Evolutionary conservation across 1,139 yeast genomes (phyloP), one percentile per base, ranked within the genome.

Genomic region (Scheffersomyces quercinus): DNA sequence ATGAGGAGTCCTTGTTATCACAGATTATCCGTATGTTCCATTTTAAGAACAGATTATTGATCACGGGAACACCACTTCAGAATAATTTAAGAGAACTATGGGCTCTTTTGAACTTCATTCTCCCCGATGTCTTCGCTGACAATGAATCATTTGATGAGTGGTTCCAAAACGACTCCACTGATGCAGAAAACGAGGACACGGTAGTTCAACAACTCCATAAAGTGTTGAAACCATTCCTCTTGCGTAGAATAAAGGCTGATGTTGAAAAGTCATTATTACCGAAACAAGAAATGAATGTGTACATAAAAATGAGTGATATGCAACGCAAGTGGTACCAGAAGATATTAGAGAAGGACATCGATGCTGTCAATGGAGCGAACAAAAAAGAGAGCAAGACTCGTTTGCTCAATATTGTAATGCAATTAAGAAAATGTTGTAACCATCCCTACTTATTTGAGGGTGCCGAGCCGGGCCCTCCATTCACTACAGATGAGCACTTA

Each of bases 381-480:
- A 85, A 85, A 55, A 77, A 82, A 48, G 95, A 86, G 61, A 79
- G 85, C 20, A 86, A 85, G 56, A 85, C 93, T 2, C 70, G 93
- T 55, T 70, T 86, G 46, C 69, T 86, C 44, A 86, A 86, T 58
- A 85, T 86, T 54, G 93, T 85, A 26, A 86, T 86, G 95, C 95
- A 86, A 63, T 72, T 86, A 57, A 74, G 95, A 59, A 86, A 86
- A 60, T 86, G 93, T 60, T 86, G 93, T 65, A 86, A 86, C 57
- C 95, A 86, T 65, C 93, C 95, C 4, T 86, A 86, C 58, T 65
- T 86, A 38, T 86, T 86, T 57, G 95, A 86, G 61, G 93, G 95
- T 24, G 93, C 93, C 1, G 95, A 86, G 59, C 95, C 93, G 0
- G 95, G 95, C 6, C 95, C 95, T 24, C 93, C 95, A 15, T 86